These are phyloP conservation scores for Rhizomucor miehei DNA, from an alignment of 371 early-diverging fungal genomes.

Conservation along the genomic window DNA sequence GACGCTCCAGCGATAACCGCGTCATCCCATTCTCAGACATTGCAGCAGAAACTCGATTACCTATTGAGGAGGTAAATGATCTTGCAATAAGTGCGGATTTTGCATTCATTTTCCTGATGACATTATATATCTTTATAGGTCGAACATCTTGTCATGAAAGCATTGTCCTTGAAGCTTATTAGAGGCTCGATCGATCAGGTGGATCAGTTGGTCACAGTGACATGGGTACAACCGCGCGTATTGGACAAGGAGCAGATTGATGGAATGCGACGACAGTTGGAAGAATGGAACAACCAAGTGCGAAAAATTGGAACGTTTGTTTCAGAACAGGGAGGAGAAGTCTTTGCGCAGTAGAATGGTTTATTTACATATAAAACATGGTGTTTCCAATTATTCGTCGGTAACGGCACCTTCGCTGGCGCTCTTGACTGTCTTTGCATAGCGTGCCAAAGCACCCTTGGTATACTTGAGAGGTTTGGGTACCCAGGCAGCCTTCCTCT, in stretches of 20 bases:
- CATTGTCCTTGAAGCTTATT: constrained; percentile 87
- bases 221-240: constrained; percentile 98
- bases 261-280: constrained; percentile 63
- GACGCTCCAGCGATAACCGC: constrained; percentile 79
- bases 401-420: constrained; percentile 85
- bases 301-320: constrained; percentile 58
- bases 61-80: constrained; percentile 60
- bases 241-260: constrained; percentile 88
- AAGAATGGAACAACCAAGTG: constrained; percentile 53
- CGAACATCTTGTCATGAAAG: constrained; percentile 97
- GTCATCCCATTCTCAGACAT: constrained; percentile 82
- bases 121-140: constrained; percentile 54
- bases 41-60: constrained; percentile 83
- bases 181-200: constrained; percentile 96
- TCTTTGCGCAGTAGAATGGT: constrained; percentile 37
- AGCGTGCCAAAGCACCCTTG: constrained; percentile 84
- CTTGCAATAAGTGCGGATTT: neutral
- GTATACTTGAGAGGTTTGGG: constrained; percentile 83
- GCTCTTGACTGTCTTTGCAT: constrained; percentile 78
- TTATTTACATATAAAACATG: neutral
- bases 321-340: constrained; percentile 58
- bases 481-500: constrained; percentile 66
- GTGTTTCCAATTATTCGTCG: constrained; percentile 36
- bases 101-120: neutral
- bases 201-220: constrained; percentile 76